These are phyloP conservation scores for Neurospora sp. DNA, from an alignment of 495 filamentous ascomycete species.

Conservation along the genomic window DNA sequence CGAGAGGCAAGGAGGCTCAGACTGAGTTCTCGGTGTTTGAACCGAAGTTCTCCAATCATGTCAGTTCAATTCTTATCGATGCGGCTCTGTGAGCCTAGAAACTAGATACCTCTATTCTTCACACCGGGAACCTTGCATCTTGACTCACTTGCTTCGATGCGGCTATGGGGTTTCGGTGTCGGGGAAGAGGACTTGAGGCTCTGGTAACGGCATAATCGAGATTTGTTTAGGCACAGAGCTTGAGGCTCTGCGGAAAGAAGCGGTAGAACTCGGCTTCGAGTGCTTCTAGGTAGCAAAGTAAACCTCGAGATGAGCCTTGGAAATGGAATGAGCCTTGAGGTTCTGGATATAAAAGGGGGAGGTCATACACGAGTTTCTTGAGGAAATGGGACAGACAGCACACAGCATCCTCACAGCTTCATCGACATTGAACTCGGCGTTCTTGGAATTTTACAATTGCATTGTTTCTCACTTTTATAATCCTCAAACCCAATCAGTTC, in stretches of 20 bases:
- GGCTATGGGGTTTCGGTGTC: neutral
- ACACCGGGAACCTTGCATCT: neutral
- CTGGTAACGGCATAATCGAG: neutral
- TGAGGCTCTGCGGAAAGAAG: neutral
- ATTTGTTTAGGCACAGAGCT: neutral
- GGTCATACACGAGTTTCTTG: neutral
- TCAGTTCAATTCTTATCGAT: neutral
- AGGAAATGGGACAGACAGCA: neutral
- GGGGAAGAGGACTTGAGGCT: neutral
- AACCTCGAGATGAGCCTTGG: neutral
- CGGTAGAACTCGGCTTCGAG: neutral
- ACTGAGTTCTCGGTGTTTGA: neutral
- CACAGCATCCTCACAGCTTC: neutral
- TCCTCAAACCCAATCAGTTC: no score
- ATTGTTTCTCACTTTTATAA: neutral
- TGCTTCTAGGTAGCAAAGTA: neutral
- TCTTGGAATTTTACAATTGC: neutral
- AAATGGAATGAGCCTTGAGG: neutral
- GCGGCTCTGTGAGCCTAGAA: neutral
- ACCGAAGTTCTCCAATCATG: neutral
- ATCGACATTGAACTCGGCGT: neutral
- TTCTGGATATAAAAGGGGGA: neutral
- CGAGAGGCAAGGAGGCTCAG: neutral
- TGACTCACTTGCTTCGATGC: neutral
- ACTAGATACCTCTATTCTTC: neutral